Conservation (phyloP, 2,329 filamentous ascomycete genomes). For the Neophaeococcomyces mojaviensis region DNA sequence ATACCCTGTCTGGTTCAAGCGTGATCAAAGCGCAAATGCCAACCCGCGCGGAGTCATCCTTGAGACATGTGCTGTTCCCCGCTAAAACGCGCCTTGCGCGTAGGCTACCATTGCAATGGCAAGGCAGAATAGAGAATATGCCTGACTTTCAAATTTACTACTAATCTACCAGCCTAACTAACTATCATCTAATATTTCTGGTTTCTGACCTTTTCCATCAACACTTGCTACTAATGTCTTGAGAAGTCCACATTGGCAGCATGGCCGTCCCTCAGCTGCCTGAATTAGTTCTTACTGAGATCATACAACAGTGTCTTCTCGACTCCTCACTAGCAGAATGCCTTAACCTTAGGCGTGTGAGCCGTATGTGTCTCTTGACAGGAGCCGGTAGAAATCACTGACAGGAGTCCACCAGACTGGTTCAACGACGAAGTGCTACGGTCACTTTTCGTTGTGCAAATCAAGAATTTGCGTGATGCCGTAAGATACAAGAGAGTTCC, state of each 20-base stretch:
- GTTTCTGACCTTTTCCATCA: neutral
- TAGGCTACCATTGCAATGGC: too few relatives aligned
- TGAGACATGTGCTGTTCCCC: too few relatives aligned
- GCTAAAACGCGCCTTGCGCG: too few relatives aligned
- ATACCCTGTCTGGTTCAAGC: too few relatives aligned
- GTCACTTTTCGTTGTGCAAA: conserved; percentile 3
- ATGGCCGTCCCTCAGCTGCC: neutral
- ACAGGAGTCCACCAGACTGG: neutral
- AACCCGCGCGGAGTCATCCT: too few relatives aligned
- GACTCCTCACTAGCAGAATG: neutral
- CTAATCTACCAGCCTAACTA: too few relatives aligned
- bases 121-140: too few relatives aligned
- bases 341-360: neutral
- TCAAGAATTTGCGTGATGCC: conserved; percentile 1
- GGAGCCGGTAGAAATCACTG: neutral
- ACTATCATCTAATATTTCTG: too few relatives aligned
- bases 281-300: neutral
- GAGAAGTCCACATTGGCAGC: neutral
- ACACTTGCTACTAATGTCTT: neutral
- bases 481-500: neutral
- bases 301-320: conserved; percentile 7
- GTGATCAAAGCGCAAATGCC: too few relatives aligned
- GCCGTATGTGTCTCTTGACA: neutral
- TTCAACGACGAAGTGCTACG: conserved; percentile 6
- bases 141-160: too few relatives aligned